These are phyloP conservation scores for Nicotiana sylvestris DNA, from an alignment of 257 asterid genomes.

Conservation along the genomic window DNA sequence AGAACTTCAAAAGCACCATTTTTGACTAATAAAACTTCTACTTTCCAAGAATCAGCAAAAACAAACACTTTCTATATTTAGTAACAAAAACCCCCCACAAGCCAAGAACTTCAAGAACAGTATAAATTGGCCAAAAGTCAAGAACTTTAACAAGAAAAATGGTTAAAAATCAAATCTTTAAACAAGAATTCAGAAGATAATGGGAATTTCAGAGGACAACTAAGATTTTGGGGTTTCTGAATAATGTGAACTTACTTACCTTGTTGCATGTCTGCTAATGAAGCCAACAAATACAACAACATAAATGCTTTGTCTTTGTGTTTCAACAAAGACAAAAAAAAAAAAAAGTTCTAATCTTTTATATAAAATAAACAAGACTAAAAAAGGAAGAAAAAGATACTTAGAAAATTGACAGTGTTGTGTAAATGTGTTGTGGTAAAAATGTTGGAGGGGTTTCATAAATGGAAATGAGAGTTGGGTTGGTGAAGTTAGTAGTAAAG, in stretches of 20 bases:
- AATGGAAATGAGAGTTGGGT: conserved; percentile 30
- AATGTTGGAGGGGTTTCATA: conserved; percentile 40
- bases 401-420: conserved; percentile 15
- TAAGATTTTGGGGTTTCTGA: conserved; percentile 15
- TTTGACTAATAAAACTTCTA: conserved; percentile 23
- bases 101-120: neutral
- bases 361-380: neutral
- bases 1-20: conserved; percentile 18
- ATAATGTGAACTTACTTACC: conserved; percentile 16
- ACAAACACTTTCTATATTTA: conserved; percentile 7
- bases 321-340: conserved; percentile 4
- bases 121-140: neutral
- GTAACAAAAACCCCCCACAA: conserved; percentile 18
- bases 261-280: conserved; percentile 28
- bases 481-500: conserved; percentile 27
- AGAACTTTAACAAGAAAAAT: neutral
- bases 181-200: neutral
- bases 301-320: conserved; percentile 24
- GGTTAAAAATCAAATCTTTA: conserved; percentile 1
- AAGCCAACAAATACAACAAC: conserved; percentile 37
- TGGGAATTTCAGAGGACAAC: conserved; percentile 12
- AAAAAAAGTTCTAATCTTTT: neutral
- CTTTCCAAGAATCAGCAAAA: conserved; percentile 35
- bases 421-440: conserved; percentile 19
- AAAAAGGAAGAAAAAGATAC: neutral